phyloP scores from a whole-genome alignment of 805 yeast species.

The Candida patagonica region DNA sequence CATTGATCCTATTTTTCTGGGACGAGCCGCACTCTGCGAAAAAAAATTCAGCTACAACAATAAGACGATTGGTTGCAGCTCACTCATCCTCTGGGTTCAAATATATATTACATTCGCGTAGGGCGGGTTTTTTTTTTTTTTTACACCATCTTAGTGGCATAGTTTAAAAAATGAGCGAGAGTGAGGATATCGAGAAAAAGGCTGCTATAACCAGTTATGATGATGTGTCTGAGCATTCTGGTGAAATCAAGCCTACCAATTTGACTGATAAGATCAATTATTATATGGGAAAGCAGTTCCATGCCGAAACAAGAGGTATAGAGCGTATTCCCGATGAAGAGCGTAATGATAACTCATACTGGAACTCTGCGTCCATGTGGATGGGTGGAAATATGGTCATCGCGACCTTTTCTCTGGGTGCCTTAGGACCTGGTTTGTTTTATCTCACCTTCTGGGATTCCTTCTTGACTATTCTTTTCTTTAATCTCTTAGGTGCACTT shows the following conservation, averaged over 20 bases:
- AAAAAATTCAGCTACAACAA: too few species aligned
- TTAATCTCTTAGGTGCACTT: constrained; percentile 59
- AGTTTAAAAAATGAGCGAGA: too few species aligned
- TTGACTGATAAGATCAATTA: constrained; percentile 6
- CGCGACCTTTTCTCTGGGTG: constrained; percentile 75
- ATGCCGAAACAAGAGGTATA: constrained; percentile 61
- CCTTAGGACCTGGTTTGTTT: constrained; percentile 53
- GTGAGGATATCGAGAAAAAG: constrained; percentile 1
- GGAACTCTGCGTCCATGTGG: constrained; percentile 83
- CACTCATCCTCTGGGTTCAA: too few species aligned
- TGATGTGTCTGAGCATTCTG: constrained; percentile 1
- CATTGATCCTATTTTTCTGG: too few species aligned
- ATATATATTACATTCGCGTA: too few species aligned
- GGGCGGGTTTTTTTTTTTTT: too few species aligned
- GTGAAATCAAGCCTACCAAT: constrained; percentile 7
- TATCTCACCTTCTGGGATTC: constrained; percentile 68
- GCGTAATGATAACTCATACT: constrained; percentile 54
- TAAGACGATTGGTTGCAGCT: too few species aligned
- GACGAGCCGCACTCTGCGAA: too few species aligned
- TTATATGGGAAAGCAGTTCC: constrained; percentile 8
- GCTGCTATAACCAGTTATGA: neutral
- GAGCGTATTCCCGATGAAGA: constrained; percentile 75
- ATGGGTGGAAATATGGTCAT: constrained; percentile 81
- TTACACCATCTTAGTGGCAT: too few species aligned
- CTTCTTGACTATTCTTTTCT: constrained; percentile 57